phyloP scores from a whole-genome alignment of 108 stramenopile species.

The Ochromonas danica region DNA sequence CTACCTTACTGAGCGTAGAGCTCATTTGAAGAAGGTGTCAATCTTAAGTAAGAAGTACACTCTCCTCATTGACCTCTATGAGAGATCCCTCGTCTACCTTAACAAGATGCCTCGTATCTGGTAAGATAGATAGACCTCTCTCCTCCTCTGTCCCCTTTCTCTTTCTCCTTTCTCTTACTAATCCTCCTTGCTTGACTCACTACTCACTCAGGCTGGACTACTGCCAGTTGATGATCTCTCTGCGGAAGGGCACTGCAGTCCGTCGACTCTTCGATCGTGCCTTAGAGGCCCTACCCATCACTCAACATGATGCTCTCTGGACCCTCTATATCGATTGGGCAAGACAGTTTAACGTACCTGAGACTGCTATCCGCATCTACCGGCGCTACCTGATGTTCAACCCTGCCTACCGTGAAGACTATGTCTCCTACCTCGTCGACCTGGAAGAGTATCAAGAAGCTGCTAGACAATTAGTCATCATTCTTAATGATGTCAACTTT shows the following conservation, averaged over 20 bases:
- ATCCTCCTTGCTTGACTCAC: too few species aligned
- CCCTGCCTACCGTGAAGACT: conserved; percentile 52
- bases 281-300: conserved; percentile 83
- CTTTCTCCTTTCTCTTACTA: neutral
- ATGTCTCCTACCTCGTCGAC: conserved; percentile 55
- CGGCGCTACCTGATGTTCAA: conserved; percentile 45
- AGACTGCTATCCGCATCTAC: conserved; percentile 55
- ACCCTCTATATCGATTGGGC: conserved; percentile 67
- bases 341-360: conserved; percentile 42
- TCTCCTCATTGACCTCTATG: neutral
- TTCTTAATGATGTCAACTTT: conserved; percentile 69
- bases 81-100: conserved; percentile 63
- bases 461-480: conserved; percentile 65
- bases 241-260: conserved; percentile 38
- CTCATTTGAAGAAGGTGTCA: neutral
- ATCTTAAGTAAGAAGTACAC: conserved; percentile 40
- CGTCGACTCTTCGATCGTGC: conserved; percentile 82
- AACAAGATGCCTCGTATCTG: conserved; percentile 89
- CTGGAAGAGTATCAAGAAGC: conserved; percentile 74
- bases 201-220: conserved; percentile 27
- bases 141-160: neutral
- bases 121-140: conserved; percentile 69
- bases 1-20: conserved; percentile 63
- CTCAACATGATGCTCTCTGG: conserved; percentile 88
- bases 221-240: neutral